Evolutionary conservation across 2,329 filamentous ascomycete species (phyloP).

Genomic region (Proliferodiscus dingleyae): DNA sequence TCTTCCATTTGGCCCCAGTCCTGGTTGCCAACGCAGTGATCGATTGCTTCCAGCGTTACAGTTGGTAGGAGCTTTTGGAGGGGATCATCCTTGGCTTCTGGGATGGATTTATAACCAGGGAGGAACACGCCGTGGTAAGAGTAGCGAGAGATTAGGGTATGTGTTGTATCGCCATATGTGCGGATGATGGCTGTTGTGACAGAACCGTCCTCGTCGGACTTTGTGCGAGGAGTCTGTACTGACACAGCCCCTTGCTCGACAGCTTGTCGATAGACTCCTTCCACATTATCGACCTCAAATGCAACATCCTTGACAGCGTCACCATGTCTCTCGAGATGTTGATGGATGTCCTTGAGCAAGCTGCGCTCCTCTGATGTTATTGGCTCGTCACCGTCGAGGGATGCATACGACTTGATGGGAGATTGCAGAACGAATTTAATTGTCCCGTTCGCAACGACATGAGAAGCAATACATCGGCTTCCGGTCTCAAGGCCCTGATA

Average conservation of each 20-base stretch:
- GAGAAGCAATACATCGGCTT: slow-evolving; percentile 72
- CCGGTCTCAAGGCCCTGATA: slow-evolving; percentile 88
- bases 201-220: slow-evolving; percentile 56
- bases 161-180: slow-evolving; percentile 93
- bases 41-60: slow-evolving; percentile 69
- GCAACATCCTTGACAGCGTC: slow-evolving; percentile 94
- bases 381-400: slow-evolving; percentile 53
- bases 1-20: slow-evolving; percentile 83
- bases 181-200: slow-evolving; percentile 74
- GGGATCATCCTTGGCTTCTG: slow-evolving; percentile 32
- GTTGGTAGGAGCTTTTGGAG: slow-evolving; percentile 47
- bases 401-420: slow-evolving; percentile 60
- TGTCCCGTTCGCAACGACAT: slow-evolving; percentile 72
- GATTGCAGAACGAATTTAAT: slow-evolving; percentile 83
- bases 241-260: slow-evolving; percentile 58
- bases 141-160: slow-evolving; percentile 75
- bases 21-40: slow-evolving; percentile 97
- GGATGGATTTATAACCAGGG: slow-evolving; percentile 67
- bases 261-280: slow-evolving; percentile 71
- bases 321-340: slow-evolving; percentile 79
- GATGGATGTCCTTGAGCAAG: slow-evolving; percentile 70
- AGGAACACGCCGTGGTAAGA: slow-evolving; percentile 73
- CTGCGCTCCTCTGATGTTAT: slow-evolving; percentile 59
- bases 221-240: slow-evolving; percentile 54
- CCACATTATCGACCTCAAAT: slow-evolving; percentile 88